Evolutionary conservation across 2,329 filamentous ascomycete genomes (phyloP).

Genomic region (Orbilia oligospora): DNA sequence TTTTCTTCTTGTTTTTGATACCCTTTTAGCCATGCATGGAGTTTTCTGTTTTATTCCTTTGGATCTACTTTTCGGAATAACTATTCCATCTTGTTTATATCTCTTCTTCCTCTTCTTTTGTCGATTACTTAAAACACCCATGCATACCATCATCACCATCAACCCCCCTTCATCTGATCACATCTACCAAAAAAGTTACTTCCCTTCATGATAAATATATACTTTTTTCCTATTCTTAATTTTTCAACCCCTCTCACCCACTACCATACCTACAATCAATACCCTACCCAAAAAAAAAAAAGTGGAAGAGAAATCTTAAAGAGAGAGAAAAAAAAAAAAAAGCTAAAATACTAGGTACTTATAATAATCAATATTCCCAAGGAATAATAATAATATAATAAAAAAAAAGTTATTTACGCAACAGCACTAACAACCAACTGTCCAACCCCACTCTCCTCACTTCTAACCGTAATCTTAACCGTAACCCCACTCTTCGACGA

Average conservation of each 20-base stretch:
- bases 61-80: too few relatives aligned
- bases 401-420: conserved; percentile 28
- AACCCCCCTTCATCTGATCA: too few relatives aligned
- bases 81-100: too few relatives aligned
- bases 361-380: background rate
- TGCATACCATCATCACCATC: too few relatives aligned
- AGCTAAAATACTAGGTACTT: background rate
- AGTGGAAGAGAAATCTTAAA: background rate
- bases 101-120: too few relatives aligned
- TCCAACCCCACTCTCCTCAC: conserved; percentile 93
- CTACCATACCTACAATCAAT: background rate
- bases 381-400: background rate
- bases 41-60: too few relatives aligned
- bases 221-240: too few relatives aligned
- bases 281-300: background rate
- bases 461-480: conserved; percentile 92
- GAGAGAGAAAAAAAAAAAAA: background rate
- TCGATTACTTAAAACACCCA: too few relatives aligned
- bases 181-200: too few relatives aligned
- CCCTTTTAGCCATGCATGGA: too few relatives aligned
- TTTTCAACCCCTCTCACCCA: too few relatives aligned
- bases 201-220: too few relatives aligned
- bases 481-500: conserved; percentile 93
- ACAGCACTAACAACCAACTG: conserved; percentile 78
- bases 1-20: background rate